Base-by-base conservation (phyloP, 1,284 basidiomycete genomes). In the Trametes sp. region DNA sequence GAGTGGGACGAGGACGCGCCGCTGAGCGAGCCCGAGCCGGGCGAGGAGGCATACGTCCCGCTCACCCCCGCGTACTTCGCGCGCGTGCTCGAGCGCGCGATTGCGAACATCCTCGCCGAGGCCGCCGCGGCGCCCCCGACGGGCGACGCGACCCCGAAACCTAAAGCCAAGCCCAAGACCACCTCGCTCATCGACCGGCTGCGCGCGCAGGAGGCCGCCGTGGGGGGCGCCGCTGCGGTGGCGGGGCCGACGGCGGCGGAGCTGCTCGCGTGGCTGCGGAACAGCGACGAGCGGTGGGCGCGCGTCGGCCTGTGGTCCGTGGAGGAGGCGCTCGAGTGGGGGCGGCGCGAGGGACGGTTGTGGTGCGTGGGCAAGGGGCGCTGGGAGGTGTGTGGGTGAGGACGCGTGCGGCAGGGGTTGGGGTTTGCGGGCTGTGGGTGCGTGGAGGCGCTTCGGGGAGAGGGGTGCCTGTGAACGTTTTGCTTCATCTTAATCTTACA, bases 11-110 rank as follows among this genome's bases (percentile, higher is more conserved):
- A 78, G 3, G 78, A 77, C 16, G 81, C 76, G 14, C 78, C 81
- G 49, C 72, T 88, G 48, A 89, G 89, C n/a, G 90, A 91, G 60
- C 85, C 88, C 0, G 74, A 75, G 10, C 62, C 74, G 0, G 74
- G 80, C 48, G 89, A 92, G 67, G 88, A 90, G 68, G 80, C 85
- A 0, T 93, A 91, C 65, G 70, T 90, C 14, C 79, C 88, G 2
- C 77, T 92, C 21, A 87, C 84, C 10, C 74, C 87, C 0, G 71
- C 70, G 1, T 81, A 84, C 49, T 75, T 92, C 33, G 80, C 81
- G 0, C 67, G 67, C 7, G 73, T 81, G 41, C 81, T 91, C 19
- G 80, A 82, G 58, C 72, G 75, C 4, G 81, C 82, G 0, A 80
- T 90, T 42, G 62, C 63, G 28, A 72, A 70, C 23, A 69, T 87